A percentile compares a stretch with the other conserved stretches of the same genome.
phyloP scores from a whole-genome alignment of 176 grass and related monocot genomes.

The Pharus latifolius region DNA sequence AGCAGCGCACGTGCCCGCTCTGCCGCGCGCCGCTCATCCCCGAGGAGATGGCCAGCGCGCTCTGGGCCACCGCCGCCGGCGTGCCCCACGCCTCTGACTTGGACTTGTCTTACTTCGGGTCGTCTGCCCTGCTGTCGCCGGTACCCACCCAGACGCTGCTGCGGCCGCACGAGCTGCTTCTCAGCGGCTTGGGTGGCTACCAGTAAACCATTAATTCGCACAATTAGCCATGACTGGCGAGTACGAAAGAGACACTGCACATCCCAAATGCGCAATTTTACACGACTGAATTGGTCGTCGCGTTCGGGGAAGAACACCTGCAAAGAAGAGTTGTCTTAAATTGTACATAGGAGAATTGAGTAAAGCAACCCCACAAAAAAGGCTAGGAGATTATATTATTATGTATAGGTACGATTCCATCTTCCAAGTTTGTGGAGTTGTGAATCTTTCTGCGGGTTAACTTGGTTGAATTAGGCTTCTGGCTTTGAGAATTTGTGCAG shows the following conservation, averaged over 20 bases:
- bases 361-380: conserved; percentile 16
- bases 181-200: conserved; percentile 34
- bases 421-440: conserved; percentile 26
- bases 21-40: conserved; percentile 85
- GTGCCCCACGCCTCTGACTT: conserved; percentile 52
- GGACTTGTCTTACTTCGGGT: conserved; percentile 37
- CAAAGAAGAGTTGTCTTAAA: background rate
- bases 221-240: background rate
- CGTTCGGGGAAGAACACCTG: background rate
- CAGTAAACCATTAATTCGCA: conserved; percentile 13
- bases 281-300: conserved; percentile 1
- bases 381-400: conserved; percentile 26
- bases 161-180: conserved; percentile 43
- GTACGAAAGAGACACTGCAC: background rate
- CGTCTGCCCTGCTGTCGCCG: background rate
- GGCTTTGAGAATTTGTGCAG: background rate
- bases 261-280: conserved; percentile 8
- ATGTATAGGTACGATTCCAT: conserved; percentile 31
- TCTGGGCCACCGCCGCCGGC: conserved; percentile 42
- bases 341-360: conserved; percentile 38
- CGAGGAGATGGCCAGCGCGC: conserved; percentile 39
- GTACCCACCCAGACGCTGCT: conserved; percentile 24
- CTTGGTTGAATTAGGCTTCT: conserved; percentile 10
- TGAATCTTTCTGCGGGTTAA: conserved; percentile 34
- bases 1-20: conserved; percentile 90